Evolutionary conservation across 345 rosid genomes (phyloP), one percentile per base, ranked within the genome.

Genomic region (Rhizophora apiculata): DNA sequence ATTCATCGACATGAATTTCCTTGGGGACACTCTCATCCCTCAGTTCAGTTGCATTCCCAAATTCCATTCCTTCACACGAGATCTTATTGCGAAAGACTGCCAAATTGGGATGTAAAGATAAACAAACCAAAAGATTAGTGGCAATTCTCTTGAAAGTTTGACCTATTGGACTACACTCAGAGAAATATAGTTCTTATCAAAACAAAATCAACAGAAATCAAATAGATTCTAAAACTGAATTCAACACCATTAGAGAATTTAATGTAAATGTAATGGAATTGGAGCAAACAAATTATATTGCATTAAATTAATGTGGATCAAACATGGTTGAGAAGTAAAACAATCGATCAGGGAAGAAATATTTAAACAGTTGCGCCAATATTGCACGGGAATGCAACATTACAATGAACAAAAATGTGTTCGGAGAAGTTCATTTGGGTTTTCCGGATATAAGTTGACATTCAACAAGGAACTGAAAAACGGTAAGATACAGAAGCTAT

Each of bases 21-120:
- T 73, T 84, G 9, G 18, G 3, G 60, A 78, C 64, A 67, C 30
- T 81, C 71, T 72, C 77, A 52, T 85, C 85, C 64, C 77, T 85
- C 77, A 76, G 34, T 10, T 31, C 48, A 54, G 72, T 70, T 43
- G 18, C 18, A 34, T 72, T 81, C 71, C 79, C 92, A 52, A 90
- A 78, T 63, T 83, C 94, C 98, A 94, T 94, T 60, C 48, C 68
- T 55, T 18, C n/a, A 69, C n/a, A 69, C 34, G 46, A 65, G 53
- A 55, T 39, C 70, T 70, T 29, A 48, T 37, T 26, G 51, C 54
- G 37, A 67, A 43, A 13, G 63, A 29, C 84, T 72, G 73, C 62
- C 68, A 60, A 80, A 51, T 66, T 46, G 37, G 63, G 72, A 65
- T 49, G 20, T 9, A 69, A 6, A 3, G 4, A 53, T 21, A 22